Percentiles rank a stretch among this genome's conserved stretches.
phyloP scores from a whole-genome alignment of 2,329 filamentous ascomycete genomes.

The Phialophora chinensis region DNA sequence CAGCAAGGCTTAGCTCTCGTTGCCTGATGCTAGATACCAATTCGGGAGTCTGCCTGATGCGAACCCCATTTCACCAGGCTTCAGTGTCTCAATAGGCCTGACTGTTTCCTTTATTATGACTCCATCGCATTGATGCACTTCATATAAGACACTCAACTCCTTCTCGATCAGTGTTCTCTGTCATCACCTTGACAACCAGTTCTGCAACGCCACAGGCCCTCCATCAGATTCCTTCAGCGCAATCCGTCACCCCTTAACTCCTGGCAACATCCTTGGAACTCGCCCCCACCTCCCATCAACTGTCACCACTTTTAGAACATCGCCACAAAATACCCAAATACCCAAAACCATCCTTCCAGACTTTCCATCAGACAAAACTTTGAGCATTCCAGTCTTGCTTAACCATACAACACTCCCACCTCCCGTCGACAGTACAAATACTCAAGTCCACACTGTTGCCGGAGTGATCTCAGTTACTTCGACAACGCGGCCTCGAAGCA shows the following conservation, averaged over 20 bases:
- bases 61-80: constrained; percentile 27
- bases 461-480: constrained; percentile 1
- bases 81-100: constrained; percentile 23
- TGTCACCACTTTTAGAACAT: constrained; percentile 36
- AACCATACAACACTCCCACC: constrained; percentile 1
- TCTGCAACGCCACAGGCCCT: constrained; percentile 9
- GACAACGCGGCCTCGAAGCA: background rate
- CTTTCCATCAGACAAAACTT: constrained; percentile 6
- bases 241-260: constrained; percentile 27
- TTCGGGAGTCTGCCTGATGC: constrained; percentile 32
- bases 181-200: constrained; percentile 12
- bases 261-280: constrained; percentile 28
- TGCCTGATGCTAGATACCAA: constrained; percentile 33
- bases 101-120: constrained; percentile 29
- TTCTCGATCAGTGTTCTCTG: constrained; percentile 11
- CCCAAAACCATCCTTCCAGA: constrained; percentile 17
- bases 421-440: constrained; percentile 3
- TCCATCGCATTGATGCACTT: constrained; percentile 18
- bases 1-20: constrained; percentile 29
- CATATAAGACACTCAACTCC: constrained; percentile 28
- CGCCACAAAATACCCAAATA: constrained; percentile 24
- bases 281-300: constrained; percentile 34
- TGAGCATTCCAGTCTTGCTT: background rate
- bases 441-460: background rate
- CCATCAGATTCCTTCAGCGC: constrained; percentile 22